Evolutionary conservation across 177 flowering plant genomes (phyloP), one percentile per base, ranked within the genome.

Genomic region (Vitis hybrid): DNA sequence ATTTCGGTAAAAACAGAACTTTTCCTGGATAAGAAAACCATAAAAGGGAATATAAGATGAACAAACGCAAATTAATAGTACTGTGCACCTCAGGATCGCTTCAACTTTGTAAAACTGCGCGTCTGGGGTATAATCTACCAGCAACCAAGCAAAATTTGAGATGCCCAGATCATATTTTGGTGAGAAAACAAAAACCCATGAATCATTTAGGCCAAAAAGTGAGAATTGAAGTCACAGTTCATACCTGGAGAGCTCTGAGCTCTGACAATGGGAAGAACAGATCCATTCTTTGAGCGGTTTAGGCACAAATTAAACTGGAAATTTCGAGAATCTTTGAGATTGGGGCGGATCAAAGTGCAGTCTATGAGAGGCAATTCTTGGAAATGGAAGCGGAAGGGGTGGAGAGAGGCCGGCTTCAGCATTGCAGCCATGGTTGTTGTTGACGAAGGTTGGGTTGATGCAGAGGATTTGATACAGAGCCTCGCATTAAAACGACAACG

Each of bases 71-170:
- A n/a, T 11, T 1, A 23, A 12, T 10, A 50, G 57, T 11, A 17
- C 6, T 30, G 9, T 6, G 18, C 51, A 93, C 98, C 98, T 91
- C 51, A 94, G 56, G 77, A 94, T 87, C 1, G 97, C 97, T 80
- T 94, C 98, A 26, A 92, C 87, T 82, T 89, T 94, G 88, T 90
- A 91, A 63, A 94, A 94, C 51, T 90, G 85, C 15, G 91, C 80
- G 48, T 88, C 94, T 1, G 93, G 97, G 12, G 76, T 8, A 71
- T 85, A 89, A 74, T 80, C 97, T 87, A 76, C 70, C 11, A 64
- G 11, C 68, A 68, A 70, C 64, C 66, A 62, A 72, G 18, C 39
- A 19, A 56, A 50, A 48, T 3, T 30, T 14, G 11, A 54, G 34
- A 63, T 30, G 57, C 70, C 69, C 72, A 72, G n/a, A 50, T 62